Base-by-base conservation (phyloP, 495 filamentous ascomycete species). In the Xylaria palmicola region DNA sequence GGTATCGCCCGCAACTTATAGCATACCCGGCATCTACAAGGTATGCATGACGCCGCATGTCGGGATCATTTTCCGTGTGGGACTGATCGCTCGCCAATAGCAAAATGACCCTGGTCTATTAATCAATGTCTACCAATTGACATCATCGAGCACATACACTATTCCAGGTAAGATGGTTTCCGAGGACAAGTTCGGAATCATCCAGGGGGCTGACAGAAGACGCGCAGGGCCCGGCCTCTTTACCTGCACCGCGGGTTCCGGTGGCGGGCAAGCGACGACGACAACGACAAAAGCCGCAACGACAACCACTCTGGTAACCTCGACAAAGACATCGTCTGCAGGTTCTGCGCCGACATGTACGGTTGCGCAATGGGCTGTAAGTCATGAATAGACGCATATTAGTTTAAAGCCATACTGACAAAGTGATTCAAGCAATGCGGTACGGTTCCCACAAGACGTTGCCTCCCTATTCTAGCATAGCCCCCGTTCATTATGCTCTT, bases 391-490 rank as follows among this genome's bases (percentile, higher is more conserved):
- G 17, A 22, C 40, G 68, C 20, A 34, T 69, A 0, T 54, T 55
- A 8, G 73, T 66, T 41, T 70, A 68, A 32, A 73, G 22, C 27
- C 30, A 4, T 24, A 30, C 56, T 59, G 8, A 59, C 70, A 22
- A 56, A 66, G 22, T 74, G 72, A 53, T 83, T 68, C 63, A 68
- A 64, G 4, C 82, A 85, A 65, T 85, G 82, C 47, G 82, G 48
- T 51, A 36, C 8, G 48, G 17, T 22, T 51, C 29, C 9, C 1
- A 13, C 29, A n/a, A n/a, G 8, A 32, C 3, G 17, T 19, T 1
- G 17, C 1, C 20, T 15, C n/a, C 29, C 19, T 34, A 3, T 8
- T 22, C 4, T 34, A 13, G 17, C 4, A 8, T 4, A 17, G 4
- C 17, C 10, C 3, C 12, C 19, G 15, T 29, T 19, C 47, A 8